Base-by-base conservation (phyloP, 345 rosid species). In the Populus davidiana region DNA sequence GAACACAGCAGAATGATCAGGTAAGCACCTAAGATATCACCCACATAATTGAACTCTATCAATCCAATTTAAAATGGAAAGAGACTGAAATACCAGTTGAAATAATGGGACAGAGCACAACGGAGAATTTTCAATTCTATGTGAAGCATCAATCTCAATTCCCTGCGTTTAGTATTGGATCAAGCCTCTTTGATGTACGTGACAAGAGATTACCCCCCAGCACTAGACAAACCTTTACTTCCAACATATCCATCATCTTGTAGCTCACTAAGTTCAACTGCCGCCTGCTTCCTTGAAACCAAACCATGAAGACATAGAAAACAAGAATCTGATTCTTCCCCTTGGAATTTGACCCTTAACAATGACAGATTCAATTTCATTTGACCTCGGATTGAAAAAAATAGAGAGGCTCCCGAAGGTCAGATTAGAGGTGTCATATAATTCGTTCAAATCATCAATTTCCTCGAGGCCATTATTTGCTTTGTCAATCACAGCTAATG, bases 351-450 rank as follows among this genome's bases (percentile, higher is more conserved):
- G 59, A 86, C 89, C 78, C 88, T 87, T 77, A 92, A 38, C 79
- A 92, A 79, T 67, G 89, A 85, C 64, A 74, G 89, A 87, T 41
- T 85, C 92, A 0, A 59, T 80, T 67, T 89, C 91, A 76, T 83
- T 76, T 0, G 92, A 89, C 18, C 73, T 78, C 4, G 93, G 91
- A 80, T 87, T 85, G 66, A 88, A 92, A 87, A 92, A 81, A 59
- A 83, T 81, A 17, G 90, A 86, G 85, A 89, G 88, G 63, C 78
- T 71, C 41, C 91, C 91, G 33, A 89, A 87, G 69, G 70, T 67
- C 31, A 89, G 72, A 78, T 92, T 91, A 31, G 97, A 90, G 27
- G 72, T 83, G 72, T 90, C 86, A 70, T 81, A 92, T 47, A 92
- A 75, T 64, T 78, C 76, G 56, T 79, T 81, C 83, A 91, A 77